Percentiles rank a stretch among this genome's conserved stretches.
phyloP scores from a whole-genome alignment of 1,284 basidiomycete species.

The Clitocybe nebularis region DNA sequence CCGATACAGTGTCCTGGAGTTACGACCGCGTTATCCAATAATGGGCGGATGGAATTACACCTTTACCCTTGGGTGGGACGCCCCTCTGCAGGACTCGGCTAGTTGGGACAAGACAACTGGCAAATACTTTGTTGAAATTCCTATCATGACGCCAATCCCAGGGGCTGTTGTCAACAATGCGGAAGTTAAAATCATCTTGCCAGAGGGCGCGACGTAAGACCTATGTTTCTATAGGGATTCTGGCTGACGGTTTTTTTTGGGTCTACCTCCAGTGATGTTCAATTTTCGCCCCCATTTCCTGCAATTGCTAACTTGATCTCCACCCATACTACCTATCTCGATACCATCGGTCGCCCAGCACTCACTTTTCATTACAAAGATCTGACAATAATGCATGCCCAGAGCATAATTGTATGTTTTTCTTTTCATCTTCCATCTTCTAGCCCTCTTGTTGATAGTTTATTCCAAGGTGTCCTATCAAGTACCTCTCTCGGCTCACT shows the following conservation, averaged over 20 bases:
- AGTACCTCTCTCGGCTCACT: constrained; percentile 69
- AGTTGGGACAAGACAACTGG: constrained; percentile 56
- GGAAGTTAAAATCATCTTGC: constrained; percentile 78
- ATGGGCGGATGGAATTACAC: constrained; percentile 98
- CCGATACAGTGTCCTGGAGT: constrained; percentile 68
- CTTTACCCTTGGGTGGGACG: constrained; percentile 92
- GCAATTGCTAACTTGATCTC: constrained; percentile 57
- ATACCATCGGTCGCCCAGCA: constrained; percentile 86
- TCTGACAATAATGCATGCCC: constrained; percentile 77
- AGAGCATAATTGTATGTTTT: constrained; percentile 64
- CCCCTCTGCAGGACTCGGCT: constrained; percentile 73
- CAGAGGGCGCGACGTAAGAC: constrained; percentile 90
- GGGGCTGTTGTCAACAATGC: constrained; percentile 83
- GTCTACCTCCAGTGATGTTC: constrained; percentile 59
- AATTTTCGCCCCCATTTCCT: constrained; percentile 76
- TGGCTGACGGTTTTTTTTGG: too few species aligned
- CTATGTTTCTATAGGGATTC: constrained; percentile 1
- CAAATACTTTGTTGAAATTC: constrained; percentile 75
- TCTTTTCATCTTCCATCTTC: constrained; percentile 1
- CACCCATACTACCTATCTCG: constrained; percentile 85
- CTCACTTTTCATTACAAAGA: constrained; percentile 72
- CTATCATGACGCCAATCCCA: constrained; percentile 81
- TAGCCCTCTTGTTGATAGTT: constrained; percentile 15
- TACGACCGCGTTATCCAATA: constrained; percentile 89
- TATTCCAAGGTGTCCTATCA: constrained; percentile 75